phyloP scores from a whole-genome alignment of 441 rosid genomes.

The Croton setiger region DNA sequence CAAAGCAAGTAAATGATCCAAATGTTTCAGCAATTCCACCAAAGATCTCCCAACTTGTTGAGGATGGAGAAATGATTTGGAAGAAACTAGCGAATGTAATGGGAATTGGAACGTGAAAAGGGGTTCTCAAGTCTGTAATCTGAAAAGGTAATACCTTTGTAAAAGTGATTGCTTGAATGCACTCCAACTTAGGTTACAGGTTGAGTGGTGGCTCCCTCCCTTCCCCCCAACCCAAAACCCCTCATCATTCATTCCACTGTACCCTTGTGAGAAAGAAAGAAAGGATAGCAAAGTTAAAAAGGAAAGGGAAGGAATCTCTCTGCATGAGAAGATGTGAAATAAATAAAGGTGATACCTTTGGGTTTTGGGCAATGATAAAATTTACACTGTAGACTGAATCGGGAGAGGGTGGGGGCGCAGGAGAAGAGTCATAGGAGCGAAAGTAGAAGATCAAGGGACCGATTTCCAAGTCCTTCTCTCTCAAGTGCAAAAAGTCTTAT shows the following conservation, averaged over 20 bases:
- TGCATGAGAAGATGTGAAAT: conserved; percentile 12
- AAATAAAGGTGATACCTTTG: conserved; percentile 11
- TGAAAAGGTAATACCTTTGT: conserved; percentile 37
- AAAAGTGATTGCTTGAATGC: conserved; percentile 49
- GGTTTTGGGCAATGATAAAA: conserved; percentile 15
- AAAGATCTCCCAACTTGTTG: too few relatives aligned
- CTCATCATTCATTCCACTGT: conserved; percentile 33
- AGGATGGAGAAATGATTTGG: too few relatives aligned
- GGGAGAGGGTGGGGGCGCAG: too few relatives aligned
- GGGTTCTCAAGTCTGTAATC: conserved; percentile 6
- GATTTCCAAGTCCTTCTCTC: too few relatives aligned
- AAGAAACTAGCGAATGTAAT: too few relatives aligned
- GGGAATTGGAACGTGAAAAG: neutral
- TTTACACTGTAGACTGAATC: conserved; percentile 11
- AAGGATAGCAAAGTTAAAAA: neutral
- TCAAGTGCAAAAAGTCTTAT: too few relatives aligned
- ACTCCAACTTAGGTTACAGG: conserved; percentile 36
- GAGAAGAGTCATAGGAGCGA: too few relatives aligned
- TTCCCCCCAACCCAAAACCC: neutral
- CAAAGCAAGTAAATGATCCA: too few relatives aligned
- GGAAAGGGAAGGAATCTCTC: conserved; percentile 22
- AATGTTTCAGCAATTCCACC: too few relatives aligned
- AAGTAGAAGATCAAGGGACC: too few relatives aligned
- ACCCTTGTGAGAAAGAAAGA: neutral
- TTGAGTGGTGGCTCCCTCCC: neutral